These are phyloP conservation scores for Kwoniella sp. DNA, from an alignment of 768 basidiomycete genomes.

Conservation along the genomic window DNA sequence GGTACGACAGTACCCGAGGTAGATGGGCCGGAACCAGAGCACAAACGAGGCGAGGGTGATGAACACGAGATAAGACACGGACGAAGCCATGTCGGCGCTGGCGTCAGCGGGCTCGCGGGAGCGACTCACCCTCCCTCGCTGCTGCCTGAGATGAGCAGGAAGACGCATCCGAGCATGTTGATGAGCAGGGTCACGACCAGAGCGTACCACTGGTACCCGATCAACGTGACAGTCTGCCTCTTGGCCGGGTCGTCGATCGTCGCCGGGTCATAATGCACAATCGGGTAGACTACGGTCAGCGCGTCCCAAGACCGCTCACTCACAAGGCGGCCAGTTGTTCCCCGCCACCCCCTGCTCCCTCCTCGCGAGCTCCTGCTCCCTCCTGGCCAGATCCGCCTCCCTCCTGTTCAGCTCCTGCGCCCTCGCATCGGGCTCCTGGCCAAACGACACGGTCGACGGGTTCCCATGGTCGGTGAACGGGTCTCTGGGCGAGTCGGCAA, in stretches of 20 bases:
- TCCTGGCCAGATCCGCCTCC: slow-evolving; percentile 63
- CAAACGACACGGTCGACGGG: slow-evolving; percentile 42
- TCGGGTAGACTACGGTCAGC: slow-evolving; percentile 67
- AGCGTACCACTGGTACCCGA: slow-evolving; percentile 93
- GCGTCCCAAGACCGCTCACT: slow-evolving; percentile 48
- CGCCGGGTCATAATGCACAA: slow-evolving; percentile 86
- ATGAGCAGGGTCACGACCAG: slow-evolving; percentile 73
- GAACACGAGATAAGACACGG: slow-evolving; percentile 61
- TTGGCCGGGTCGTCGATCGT: slow-evolving; percentile 76
- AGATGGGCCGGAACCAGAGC: slow-evolving; percentile 94
- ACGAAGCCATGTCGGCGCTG: slow-evolving; percentile 45
- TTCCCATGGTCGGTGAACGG: slow-evolving; percentile 35
- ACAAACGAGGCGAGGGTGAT: slow-evolving; percentile 79
- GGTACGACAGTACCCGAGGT: slow-evolving; percentile 96
- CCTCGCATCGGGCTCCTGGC: slow-evolving; percentile 20
- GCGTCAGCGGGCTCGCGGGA: background rate
- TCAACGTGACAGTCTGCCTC: slow-evolving; percentile 70
- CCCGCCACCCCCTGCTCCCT: slow-evolving; percentile 62
- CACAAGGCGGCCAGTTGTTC: slow-evolving; percentile 92
- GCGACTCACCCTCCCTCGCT: slow-evolving; percentile 54
- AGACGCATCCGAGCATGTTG: slow-evolving; percentile 86
- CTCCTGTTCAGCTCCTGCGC: slow-evolving; percentile 35
- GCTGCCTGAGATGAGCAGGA: slow-evolving; percentile 72
- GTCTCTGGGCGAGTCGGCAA: slow-evolving; percentile 35
- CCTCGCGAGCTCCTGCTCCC: slow-evolving; percentile 76